Conservation (phyloP, 495 filamentous ascomycete genomes). For the Cudoniella acicularis region DNA sequence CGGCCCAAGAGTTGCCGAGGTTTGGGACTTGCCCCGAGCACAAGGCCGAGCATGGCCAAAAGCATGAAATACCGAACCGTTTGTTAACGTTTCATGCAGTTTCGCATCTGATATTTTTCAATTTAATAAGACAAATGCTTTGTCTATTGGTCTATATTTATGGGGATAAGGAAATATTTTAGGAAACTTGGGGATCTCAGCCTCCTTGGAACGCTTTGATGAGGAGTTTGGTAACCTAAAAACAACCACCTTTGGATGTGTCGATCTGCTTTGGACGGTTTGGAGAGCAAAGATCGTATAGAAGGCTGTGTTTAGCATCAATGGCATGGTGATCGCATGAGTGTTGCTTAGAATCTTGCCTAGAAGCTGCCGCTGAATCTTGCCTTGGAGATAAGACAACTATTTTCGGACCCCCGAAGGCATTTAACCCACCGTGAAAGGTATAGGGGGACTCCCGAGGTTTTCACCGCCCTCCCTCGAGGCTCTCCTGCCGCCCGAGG, state of each 20-base stretch:
- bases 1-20: background rate
- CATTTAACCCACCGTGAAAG: no score
- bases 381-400: no score
- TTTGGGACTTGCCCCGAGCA: background rate
- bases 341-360: background rate
- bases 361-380: no score
- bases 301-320: background rate
- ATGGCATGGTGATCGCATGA: background rate
- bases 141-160: background rate
- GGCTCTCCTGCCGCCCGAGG: no score
- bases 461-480: no score
- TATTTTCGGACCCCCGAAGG: no score
- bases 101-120: background rate
- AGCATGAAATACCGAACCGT: background rate
- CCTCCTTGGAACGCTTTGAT: background rate
- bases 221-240: background rate
- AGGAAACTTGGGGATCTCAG: background rate
- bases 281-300: background rate
- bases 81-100: constrained; percentile 2
- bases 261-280: background rate
- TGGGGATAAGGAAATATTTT: background rate
- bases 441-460: no score
- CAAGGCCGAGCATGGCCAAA: background rate
- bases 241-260: background rate
- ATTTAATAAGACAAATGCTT: background rate